Percentiles rank a stretch among this genome's conserved stretches.
phyloP scores from a whole-genome alignment of 495 filamentous ascomycete species.

The Bacidia rubella region DNA sequence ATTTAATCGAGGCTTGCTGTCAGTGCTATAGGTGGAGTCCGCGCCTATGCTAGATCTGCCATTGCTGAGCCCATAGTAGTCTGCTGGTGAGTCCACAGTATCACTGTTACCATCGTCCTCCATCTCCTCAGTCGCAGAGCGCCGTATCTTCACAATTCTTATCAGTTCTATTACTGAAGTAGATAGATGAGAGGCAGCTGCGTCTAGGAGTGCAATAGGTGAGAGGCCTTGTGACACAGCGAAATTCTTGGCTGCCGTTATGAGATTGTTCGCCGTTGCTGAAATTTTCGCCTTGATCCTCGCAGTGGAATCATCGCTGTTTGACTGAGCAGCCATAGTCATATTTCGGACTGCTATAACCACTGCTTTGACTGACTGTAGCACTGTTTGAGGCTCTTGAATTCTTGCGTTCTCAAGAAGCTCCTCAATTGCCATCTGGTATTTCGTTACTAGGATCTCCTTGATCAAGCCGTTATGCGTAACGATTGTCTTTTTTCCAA shows the following conservation, averaged over 20 bases:
- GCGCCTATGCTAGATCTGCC: slow-evolving; percentile 31
- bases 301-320: slow-evolving; percentile 27
- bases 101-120: slow-evolving; percentile 48
- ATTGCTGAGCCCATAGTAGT: slow-evolving; percentile 36
- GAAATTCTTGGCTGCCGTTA: slow-evolving; percentile 87
- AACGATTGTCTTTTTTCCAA: slow-evolving; percentile 58
- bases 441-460: slow-evolving; percentile 86
- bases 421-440: slow-evolving; percentile 91
- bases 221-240: slow-evolving; percentile 68
- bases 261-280: slow-evolving; percentile 87
- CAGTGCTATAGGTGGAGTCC: slow-evolving; percentile 39
- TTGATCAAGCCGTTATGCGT: slow-evolving; percentile 64
- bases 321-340: slow-evolving; percentile 53
- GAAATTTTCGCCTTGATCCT: slow-evolving; percentile 71
- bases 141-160: slow-evolving; percentile 67
- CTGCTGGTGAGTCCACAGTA: slow-evolving; percentile 32
- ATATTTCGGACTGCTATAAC: slow-evolving; percentile 68
- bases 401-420: slow-evolving; percentile 63
- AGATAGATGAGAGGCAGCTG: slow-evolving; percentile 84
- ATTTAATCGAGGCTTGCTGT: slow-evolving; percentile 29
- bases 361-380: slow-evolving; percentile 70
- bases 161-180: slow-evolving; percentile 75
- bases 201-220: slow-evolving; percentile 87
- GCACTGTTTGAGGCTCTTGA: slow-evolving; percentile 55
- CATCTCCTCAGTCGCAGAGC: slow-evolving; percentile 57